Conservation (phyloP, 306 rosid genomes). For the Gastrolobium bilobum region DNA sequence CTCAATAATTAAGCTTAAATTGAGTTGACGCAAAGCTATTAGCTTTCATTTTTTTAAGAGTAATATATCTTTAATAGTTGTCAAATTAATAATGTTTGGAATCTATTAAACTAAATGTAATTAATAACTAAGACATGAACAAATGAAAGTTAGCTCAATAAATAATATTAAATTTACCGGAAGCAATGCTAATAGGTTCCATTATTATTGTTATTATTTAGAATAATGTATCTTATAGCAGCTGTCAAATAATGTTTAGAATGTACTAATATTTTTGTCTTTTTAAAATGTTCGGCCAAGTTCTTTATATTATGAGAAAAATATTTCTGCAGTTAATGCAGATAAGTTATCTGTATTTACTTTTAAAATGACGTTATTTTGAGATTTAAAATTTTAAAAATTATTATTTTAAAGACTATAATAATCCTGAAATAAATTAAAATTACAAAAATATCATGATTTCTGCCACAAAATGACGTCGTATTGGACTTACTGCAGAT, state of each 20-base stretch:
- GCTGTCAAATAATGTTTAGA: slow-evolving; percentile 15
- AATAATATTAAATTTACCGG: neutral
- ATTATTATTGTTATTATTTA: neutral
- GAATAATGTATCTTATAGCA: neutral
- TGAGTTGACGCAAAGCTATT: too few relatives aligned
- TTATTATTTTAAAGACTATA: too few relatives aligned
- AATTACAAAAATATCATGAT: too few relatives aligned
- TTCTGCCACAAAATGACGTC: too few relatives aligned
- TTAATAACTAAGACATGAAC: too few relatives aligned
- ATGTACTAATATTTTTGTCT: slow-evolving; percentile 4
- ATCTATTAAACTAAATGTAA: neutral
- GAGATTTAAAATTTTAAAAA: too few relatives aligned
- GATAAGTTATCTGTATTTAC: too few relatives aligned
- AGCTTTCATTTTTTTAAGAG: neutral
- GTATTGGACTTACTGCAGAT: too few relatives aligned
- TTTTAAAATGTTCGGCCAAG: neutral
- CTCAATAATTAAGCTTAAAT: neutral
- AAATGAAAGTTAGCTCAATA: neutral
- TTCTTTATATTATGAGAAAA: too few relatives aligned
- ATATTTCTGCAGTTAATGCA: too few relatives aligned
- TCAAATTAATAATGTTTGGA: slow-evolving; percentile 4
- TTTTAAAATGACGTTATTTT: too few relatives aligned
- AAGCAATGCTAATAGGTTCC: neutral
- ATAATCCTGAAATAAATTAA: too few relatives aligned
- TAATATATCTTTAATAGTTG: neutral